phyloP scores from a whole-genome alignment of 352 stramenopile species.

The Thalassiosira ordinaria region DNA sequence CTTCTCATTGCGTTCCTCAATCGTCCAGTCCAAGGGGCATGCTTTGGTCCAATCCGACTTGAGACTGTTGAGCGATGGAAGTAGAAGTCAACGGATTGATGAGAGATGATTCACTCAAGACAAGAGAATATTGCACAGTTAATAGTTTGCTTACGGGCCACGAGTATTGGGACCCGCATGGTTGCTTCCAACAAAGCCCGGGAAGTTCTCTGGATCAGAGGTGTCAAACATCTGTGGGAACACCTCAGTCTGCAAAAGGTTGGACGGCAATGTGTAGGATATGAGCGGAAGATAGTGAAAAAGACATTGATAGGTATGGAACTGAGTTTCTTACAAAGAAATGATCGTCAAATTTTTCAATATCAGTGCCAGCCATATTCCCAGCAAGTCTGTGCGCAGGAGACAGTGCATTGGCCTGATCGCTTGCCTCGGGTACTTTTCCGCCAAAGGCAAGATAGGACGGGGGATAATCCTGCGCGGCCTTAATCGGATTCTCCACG shows the following conservation, averaged over 20 bases:
- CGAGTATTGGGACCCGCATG: constrained; percentile 17
- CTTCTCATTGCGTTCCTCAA: constrained; percentile 32
- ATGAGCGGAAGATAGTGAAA: no score
- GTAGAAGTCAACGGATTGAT: no score
- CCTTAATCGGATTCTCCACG: background rate
- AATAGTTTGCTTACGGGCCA: no score
- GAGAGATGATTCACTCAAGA: no score
- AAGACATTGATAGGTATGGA: no score
- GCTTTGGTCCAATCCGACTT: constrained; percentile 49
- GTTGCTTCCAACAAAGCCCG: constrained; percentile 35
- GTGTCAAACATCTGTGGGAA: constrained; percentile 26
- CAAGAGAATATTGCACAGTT: no score
- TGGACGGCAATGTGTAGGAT: no score
- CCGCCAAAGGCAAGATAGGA: constrained; percentile 14
- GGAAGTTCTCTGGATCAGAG: constrained; percentile 22
- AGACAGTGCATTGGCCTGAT: constrained; percentile 40
- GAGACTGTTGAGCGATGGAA: no score
- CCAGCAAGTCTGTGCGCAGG: constrained; percentile 18
- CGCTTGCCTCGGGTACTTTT: background rate
- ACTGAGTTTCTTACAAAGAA: no score
- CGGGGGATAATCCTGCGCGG: background rate
- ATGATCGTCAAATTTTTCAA: no score
- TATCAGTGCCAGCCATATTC: constrained; percentile 26
- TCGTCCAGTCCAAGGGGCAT: constrained; percentile 44
- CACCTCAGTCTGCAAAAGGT: no score